Evolutionary conservation across 2,329 filamentous ascomycete species (phyloP), one percentile per base, ranked within the genome.

Genomic region (Fusarium brevicatenulatum): DNA sequence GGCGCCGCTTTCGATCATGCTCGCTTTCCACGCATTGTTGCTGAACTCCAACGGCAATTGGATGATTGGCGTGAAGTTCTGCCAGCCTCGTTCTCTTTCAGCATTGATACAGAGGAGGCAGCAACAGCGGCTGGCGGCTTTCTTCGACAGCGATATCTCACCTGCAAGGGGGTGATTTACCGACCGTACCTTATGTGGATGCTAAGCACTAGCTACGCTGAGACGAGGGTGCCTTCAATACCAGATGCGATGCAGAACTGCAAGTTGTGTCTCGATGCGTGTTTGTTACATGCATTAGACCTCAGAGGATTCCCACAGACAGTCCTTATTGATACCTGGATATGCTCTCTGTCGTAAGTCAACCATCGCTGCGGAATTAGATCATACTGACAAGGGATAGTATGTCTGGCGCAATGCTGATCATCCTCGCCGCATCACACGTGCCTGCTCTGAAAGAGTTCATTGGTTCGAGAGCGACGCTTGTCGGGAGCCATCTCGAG

Each of bases 251-350:
- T 83, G 32, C 80, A 78, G 4, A 83, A 83, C 36, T 86, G 85
- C 66, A 82, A 83, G 44, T 77, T 82, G 1, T 87, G 85, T 43
- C 76, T 87, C 0, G 84, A 87, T 58, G 84, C 86, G 0, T 87
- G 85, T 37, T 71, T 85, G 19, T 68, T 87, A 43, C 86, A 88
- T 57, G 85, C 87, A 1, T 76, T 86, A 44, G 86, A 87, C 43
- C 68, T 88, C 7, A 74, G 84, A 28, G 83, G 83, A 0, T 87
- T 86, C 61, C 80, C 83, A 0, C 86, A 88, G 53, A 88, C 86
- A 0, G 82, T 88, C 0, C 75, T 88, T 39, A 82, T 88, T 4
- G 86, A 88, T 70, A 87, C 86, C 0, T 88, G 86, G 86, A 88
- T 88, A 28, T 88, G 86, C 50, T 86, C 86, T 0, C 72, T 88